Conservation (phyloP, 331 rosid genomes). For the Spiraea crenata region DNA sequence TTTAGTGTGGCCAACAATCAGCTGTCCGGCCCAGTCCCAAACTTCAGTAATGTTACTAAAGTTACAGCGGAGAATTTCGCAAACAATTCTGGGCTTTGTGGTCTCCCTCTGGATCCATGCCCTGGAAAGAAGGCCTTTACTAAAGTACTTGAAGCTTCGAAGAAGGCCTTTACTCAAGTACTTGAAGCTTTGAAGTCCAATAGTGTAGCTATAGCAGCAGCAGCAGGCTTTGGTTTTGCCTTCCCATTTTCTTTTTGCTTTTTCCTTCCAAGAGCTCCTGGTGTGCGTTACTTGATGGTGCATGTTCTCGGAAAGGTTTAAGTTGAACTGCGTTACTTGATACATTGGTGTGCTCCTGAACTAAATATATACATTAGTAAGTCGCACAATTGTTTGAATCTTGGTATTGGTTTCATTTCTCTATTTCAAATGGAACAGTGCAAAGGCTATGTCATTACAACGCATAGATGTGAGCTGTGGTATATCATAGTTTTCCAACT, state of each 20-base stretch:
- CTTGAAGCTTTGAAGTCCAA: slow-evolving; percentile 22
- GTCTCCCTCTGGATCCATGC: slow-evolving; percentile 33
- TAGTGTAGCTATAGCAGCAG: slow-evolving; percentile 60
- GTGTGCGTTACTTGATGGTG: no score
- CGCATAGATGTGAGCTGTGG: no score
- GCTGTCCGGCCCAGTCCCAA: slow-evolving; percentile 33
- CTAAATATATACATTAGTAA: no score
- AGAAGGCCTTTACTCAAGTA: neutral
- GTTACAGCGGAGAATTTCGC: neutral
- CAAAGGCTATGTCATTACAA: no score
- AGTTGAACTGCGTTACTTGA: no score
- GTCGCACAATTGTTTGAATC: no score
- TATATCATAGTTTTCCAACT: no score
- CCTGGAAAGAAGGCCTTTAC: neutral
- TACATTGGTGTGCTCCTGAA: no score
- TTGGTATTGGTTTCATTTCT: no score
- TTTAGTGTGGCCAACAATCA: slow-evolving; percentile 33
- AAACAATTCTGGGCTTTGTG: slow-evolving; percentile 47
- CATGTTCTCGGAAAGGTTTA: no score
- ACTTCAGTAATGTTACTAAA: neutral
- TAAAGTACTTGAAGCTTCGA: neutral
- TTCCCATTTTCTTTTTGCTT: slow-evolving; percentile 15
- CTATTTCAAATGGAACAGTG: no score
- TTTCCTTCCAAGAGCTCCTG: no score
- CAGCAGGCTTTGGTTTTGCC: slow-evolving; percentile 65